phyloP scores from a whole-genome alignment of 73 alveolate species.

The Blepharisma stoltei region DNA sequence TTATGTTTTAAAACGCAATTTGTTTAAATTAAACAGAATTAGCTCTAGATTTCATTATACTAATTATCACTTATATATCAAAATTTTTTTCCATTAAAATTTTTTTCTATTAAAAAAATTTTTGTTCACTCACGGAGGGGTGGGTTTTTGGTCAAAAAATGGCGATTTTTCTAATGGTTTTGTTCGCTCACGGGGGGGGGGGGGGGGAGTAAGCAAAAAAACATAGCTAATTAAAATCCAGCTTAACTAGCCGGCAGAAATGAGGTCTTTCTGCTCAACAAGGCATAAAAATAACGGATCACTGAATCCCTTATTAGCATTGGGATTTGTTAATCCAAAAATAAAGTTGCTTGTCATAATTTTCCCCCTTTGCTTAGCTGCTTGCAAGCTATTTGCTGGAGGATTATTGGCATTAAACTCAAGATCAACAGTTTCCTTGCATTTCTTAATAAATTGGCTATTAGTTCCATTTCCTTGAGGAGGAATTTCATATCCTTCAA shows the following conservation, averaged over 20 bases:
- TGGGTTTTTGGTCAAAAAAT: too few relatives aligned
- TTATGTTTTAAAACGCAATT: too few relatives aligned
- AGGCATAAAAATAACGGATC: neutral
- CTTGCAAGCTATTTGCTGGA: neutral
- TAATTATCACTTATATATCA: too few relatives aligned
- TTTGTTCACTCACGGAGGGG: too few relatives aligned
- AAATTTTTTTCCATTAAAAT: too few relatives aligned
- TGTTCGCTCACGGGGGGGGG: too few relatives aligned
- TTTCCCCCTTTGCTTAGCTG: neutral
- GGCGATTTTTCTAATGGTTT: too few relatives aligned
- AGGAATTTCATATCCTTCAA: conserved; percentile 27
- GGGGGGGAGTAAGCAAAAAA: too few relatives aligned
- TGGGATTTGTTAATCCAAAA: neutral
- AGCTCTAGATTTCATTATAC: too few relatives aligned
- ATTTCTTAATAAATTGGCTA: neutral
- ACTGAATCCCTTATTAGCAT: conserved; percentile 3
- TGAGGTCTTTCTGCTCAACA: neutral
- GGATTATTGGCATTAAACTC: neutral
- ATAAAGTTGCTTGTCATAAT: neutral
- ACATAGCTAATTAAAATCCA: too few relatives aligned
- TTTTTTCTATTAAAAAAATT: too few relatives aligned
- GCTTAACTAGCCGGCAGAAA: neutral
- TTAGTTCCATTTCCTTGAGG: conserved; percentile 2
- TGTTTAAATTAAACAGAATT: too few relatives aligned
- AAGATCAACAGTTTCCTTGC: neutral